phyloP scores from a whole-genome alignment of 2,329 filamentous ascomycete species.

The Monilinia vaccinii-corymbosi region DNA sequence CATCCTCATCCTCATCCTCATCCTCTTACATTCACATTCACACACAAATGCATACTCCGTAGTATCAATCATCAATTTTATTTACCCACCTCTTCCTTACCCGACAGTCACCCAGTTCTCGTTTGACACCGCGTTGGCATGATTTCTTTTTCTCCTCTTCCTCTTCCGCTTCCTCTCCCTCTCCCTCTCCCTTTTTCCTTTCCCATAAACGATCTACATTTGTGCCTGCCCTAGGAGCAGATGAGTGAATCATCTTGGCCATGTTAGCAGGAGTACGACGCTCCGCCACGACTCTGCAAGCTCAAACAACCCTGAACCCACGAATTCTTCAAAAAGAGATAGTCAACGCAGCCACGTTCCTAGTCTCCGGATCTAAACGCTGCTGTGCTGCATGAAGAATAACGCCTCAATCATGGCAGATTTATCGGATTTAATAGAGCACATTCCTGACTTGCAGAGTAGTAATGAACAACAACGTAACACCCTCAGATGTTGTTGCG shows the following conservation, averaged over 20 bases:
- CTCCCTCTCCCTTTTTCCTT: background rate
- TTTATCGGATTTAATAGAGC: conserved; percentile 11
- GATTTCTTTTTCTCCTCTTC: no score
- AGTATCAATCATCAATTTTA: no score
- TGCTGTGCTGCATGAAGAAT: background rate
- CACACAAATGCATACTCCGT: no score
- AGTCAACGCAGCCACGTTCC: background rate
- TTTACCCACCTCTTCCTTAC: no score
- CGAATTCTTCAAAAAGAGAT: background rate
- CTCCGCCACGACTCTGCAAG: background rate
- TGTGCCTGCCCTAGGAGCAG: no score
- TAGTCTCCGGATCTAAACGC: background rate
- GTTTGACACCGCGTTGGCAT: no score
- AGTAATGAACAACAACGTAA: conserved; percentile 4
- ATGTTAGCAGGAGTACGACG: background rate
- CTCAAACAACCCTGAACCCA: background rate
- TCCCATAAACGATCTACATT: background rate
- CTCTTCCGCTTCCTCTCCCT: background rate
- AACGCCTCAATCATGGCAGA: background rate
- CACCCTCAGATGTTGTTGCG: conserved; percentile 70
- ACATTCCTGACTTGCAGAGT: conserved; percentile 18
- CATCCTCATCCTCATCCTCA: no score
- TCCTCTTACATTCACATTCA: no score
- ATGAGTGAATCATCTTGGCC: background rate
- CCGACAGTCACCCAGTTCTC: no score